phyloP scores from a whole-genome alignment of 2,329 filamentous ascomycete genomes.

The Sarocladium strictum region DNA sequence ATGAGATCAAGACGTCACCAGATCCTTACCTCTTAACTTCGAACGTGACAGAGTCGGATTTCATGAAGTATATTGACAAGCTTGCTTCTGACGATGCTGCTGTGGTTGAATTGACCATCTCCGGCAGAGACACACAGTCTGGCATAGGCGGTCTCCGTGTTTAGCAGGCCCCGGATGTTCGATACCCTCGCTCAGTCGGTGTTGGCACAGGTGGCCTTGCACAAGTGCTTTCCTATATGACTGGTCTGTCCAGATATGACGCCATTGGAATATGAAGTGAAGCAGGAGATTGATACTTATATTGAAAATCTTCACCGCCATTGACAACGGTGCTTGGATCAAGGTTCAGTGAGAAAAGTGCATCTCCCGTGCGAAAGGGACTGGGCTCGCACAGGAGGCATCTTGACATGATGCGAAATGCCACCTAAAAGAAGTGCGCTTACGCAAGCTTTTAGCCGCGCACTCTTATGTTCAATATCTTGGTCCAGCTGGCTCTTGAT shows the following conservation, averaged over 20 bases:
- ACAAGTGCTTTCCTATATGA: constrained; percentile 20
- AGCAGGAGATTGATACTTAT: too few relatives aligned
- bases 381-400: too few relatives aligned
- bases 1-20: constrained; percentile 17
- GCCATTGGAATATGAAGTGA: too few relatives aligned
- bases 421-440: too few relatives aligned
- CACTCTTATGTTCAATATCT: too few relatives aligned
- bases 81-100: constrained; percentile 17
- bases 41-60: constrained; percentile 17
- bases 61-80: constrained; percentile 15
- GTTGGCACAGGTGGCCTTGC: constrained; percentile 20
- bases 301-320: too few relatives aligned
- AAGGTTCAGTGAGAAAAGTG: too few relatives aligned
- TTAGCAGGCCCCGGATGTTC: constrained; percentile 22
- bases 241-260: constrained; percentile 21
- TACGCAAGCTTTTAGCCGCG: too few relatives aligned
- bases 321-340: too few relatives aligned
- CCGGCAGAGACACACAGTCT: constrained; percentile 22
- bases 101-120: constrained; percentile 19
- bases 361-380: too few relatives aligned
- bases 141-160: constrained; percentile 22
- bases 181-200: constrained; percentile 14
- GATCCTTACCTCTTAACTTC: constrained; percentile 17
- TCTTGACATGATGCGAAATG: too few relatives aligned
- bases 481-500: too few relatives aligned